Percentiles rank a stretch among this genome's conserved stretches.
phyloP scores from a whole-genome alignment of 495 filamentous ascomycete species.

The Penicillium cinerascens region DNA sequence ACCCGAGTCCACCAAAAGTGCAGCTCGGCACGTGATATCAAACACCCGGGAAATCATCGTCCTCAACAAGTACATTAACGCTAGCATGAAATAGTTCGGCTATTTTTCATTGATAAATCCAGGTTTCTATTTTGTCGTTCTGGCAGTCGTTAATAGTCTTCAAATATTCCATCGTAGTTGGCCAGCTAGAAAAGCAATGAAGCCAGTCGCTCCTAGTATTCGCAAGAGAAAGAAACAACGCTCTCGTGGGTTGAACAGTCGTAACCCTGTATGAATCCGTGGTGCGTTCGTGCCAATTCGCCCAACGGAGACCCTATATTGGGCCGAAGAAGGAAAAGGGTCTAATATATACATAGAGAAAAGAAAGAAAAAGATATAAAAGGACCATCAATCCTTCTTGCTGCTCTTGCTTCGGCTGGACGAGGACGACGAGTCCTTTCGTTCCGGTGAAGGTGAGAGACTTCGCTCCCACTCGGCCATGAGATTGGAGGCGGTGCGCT shows the following conservation, averaged over 20 bases:
- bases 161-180: background rate
- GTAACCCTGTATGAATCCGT: constrained; percentile 39
- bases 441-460: constrained; percentile 36
- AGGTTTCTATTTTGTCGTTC: background rate
- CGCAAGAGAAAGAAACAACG: constrained; percentile 25
- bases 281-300: constrained; percentile 25
- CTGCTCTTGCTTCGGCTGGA: constrained; percentile 24
- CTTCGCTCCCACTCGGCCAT: constrained; percentile 76
- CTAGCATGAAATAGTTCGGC: background rate
- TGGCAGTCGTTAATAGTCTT: background rate
- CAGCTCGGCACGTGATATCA: constrained; percentile 21
- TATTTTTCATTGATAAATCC: background rate
- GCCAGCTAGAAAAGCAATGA: constrained; percentile 2
- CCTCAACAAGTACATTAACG: background rate
- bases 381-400: constrained; percentile 34
- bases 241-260: constrained; percentile 35
- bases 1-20: constrained; percentile 9
- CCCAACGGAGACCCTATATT: constrained; percentile 21
- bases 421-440: constrained; percentile 20
- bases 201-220: constrained; percentile 4
- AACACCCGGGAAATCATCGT: background rate
- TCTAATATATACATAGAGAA: constrained; percentile 18
- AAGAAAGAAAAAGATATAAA: background rate
- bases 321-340: constrained; percentile 26
- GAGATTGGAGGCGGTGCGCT: constrained; percentile 63